A percentile compares a stretch with the other conserved stretches of the same genome.
These are phyloP conservation scores for Candida morakotiae DNA, from an alignment of 805 yeast genomes.

Conservation along the genomic window DNA sequence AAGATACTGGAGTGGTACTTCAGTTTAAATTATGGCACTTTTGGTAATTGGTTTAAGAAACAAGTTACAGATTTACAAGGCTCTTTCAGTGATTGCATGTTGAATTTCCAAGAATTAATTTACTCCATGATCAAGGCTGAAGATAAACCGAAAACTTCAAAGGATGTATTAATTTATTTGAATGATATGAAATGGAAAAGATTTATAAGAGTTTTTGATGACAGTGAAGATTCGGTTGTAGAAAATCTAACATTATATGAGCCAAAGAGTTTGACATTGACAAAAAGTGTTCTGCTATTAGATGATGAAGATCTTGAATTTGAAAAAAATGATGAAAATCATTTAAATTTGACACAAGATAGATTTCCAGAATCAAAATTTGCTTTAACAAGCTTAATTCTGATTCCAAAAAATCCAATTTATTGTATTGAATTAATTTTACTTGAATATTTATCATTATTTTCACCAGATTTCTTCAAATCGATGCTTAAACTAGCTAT, in stretches of 20 bases:
- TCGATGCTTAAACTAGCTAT: constrained; percentile 5
- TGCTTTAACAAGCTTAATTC: no score
- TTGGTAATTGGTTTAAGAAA: constrained; percentile 24
- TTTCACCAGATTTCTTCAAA: constrained; percentile 1
- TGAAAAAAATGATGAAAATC: constrained; percentile 7
- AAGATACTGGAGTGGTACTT: constrained; percentile 30
- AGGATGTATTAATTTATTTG: constrained; percentile 17
- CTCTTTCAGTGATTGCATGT: constrained; percentile 1
- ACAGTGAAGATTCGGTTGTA: neutral
- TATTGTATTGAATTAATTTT: constrained; percentile 5
- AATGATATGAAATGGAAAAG: constrained; percentile 17
- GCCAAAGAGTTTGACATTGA: neutral
- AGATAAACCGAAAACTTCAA: constrained; percentile 6
- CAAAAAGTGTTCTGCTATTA: no score
- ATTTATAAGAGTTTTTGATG: constrained; percentile 5
- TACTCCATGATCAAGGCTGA: constrained; percentile 31
- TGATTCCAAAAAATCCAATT: neutral
- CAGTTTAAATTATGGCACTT: constrained; percentile 14
- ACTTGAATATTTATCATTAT: constrained; percentile 6
- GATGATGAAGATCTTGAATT: constrained; percentile 7
- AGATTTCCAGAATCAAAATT: neutral
- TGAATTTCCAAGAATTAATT: constrained; percentile 16
- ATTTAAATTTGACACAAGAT: constrained; percentile 6
- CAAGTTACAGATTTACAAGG: neutral
- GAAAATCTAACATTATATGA: constrained; percentile 1